A percentile compares a stretch with the other conserved stretches of the same genome.
Evolutionary conservation across 257 asterid species (phyloP).

Genomic region (Solanum chilense): DNA sequence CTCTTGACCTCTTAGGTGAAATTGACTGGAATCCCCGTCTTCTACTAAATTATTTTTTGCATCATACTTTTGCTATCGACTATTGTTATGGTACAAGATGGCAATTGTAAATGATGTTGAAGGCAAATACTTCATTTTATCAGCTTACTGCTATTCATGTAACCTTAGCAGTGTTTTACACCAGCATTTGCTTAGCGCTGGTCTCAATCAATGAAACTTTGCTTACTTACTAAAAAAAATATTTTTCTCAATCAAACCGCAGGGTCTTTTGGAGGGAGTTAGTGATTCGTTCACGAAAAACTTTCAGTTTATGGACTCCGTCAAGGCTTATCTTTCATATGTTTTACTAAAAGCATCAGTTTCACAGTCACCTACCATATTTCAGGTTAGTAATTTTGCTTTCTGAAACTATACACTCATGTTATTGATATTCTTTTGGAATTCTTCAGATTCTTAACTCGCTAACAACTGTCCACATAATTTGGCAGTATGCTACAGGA

Average conservation of each 20-base stretch:
- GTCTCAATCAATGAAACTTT: not conserved
- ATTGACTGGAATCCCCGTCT: not conserved
- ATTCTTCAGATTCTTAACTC: not conserved
- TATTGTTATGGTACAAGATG: not conserved
- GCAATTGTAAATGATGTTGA: not conserved
- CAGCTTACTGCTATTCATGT: not conserved
- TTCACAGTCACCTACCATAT: constrained; percentile 61
- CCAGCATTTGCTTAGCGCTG: not conserved
- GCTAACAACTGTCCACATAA: constrained; percentile 11
- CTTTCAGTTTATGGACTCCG: constrained; percentile 71
- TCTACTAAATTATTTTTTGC: not conserved
- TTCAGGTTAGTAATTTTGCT: constrained; percentile 48
- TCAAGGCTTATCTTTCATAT: constrained; percentile 92
- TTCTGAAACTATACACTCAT: not conserved
- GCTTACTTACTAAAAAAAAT: not conserved
- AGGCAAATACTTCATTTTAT: not conserved
- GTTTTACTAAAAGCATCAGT: constrained; percentile 81
- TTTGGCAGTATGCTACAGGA: constrained; percentile 80
- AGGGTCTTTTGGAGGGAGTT: constrained; percentile 92
- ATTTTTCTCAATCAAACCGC: constrained; percentile 2
- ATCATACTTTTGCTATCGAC: not conserved
- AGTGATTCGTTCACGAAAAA: constrained; percentile 67
- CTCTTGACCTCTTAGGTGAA: not conserved
- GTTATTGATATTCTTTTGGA: not conserved
- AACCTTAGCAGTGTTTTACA: not conserved